These are phyloP conservation scores for Trichophyton rubrum DNA, from an alignment of 2,329 filamentous ascomycete species.

Conservation along the genomic window DNA sequence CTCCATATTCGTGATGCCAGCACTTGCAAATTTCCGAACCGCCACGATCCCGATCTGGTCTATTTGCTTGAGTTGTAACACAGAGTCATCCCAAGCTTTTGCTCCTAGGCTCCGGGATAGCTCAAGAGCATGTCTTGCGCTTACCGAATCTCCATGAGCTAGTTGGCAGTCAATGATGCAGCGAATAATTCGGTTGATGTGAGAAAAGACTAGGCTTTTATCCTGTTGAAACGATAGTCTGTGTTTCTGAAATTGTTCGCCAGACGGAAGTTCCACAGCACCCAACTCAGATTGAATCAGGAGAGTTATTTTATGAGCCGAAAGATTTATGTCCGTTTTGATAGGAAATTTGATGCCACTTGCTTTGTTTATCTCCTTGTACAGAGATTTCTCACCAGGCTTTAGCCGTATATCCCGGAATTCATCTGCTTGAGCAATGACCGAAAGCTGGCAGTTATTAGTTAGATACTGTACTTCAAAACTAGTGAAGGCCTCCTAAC, in stretches of 20 bases:
- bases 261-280: constrained; percentile 48
- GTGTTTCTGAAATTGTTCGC: constrained; percentile 45
- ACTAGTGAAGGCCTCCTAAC: constrained; percentile 18
- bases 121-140: constrained; percentile 58
- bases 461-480: background rate
- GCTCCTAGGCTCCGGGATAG: constrained; percentile 65
- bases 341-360: constrained; percentile 58
- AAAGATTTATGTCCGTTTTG: constrained; percentile 51
- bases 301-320: constrained; percentile 63
- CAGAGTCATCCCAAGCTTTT: constrained; percentile 67
- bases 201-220: constrained; percentile 52
- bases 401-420: constrained; percentile 63
- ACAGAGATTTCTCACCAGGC: constrained; percentile 53
- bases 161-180: constrained; percentile 67
- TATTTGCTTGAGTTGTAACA: constrained; percentile 71
- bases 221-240: constrained; percentile 48
- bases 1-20: constrained; percentile 59
- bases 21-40: constrained; percentile 59
- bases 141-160: constrained; percentile 49
- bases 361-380: constrained; percentile 60
- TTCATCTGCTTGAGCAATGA: constrained; percentile 55
- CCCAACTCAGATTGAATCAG: constrained; percentile 67
- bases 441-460: constrained; percentile 43
- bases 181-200: constrained; percentile 55
- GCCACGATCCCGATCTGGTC: constrained; percentile 62